Conservation (phyloP, 2,329 filamentous ascomycete genomes). For the Talaromyces sp. region DNA sequence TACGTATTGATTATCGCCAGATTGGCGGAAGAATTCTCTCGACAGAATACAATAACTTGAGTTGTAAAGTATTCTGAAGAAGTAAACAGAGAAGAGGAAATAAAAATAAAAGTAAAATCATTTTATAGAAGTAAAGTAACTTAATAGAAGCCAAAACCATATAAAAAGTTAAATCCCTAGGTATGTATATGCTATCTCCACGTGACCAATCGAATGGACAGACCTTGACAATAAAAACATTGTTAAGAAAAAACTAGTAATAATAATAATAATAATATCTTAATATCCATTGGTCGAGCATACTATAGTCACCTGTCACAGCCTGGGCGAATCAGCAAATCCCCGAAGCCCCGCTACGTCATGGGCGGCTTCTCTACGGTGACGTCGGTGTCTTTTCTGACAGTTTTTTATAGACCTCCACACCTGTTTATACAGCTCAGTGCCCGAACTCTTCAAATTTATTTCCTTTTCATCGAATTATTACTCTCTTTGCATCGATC, state of each 20-base stretch:
- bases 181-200: background rate
- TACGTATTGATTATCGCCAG: too few species aligned
- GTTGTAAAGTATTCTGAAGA: too few species aligned
- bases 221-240: background rate
- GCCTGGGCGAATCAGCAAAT: background rate
- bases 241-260: background rate
- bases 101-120: too few species aligned
- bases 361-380: background rate
- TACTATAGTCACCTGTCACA: background rate
- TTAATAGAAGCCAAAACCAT: too few species aligned
- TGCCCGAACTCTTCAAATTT: too few species aligned
- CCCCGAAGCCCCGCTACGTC: background rate
- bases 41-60: background rate
- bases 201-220: background rate
- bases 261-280: background rate
- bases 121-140: too few species aligned
- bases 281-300: background rate
- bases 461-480: too few species aligned
- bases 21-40: background rate
- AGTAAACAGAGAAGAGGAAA: too few species aligned
- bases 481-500: too few species aligned
- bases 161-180: too few species aligned
- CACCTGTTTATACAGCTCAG: background rate
- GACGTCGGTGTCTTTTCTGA: background rate
- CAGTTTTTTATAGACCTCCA: background rate